Conservation (phyloP, 2,329 filamentous ascomycete species). For the Botrytis sinoallii region DNA sequence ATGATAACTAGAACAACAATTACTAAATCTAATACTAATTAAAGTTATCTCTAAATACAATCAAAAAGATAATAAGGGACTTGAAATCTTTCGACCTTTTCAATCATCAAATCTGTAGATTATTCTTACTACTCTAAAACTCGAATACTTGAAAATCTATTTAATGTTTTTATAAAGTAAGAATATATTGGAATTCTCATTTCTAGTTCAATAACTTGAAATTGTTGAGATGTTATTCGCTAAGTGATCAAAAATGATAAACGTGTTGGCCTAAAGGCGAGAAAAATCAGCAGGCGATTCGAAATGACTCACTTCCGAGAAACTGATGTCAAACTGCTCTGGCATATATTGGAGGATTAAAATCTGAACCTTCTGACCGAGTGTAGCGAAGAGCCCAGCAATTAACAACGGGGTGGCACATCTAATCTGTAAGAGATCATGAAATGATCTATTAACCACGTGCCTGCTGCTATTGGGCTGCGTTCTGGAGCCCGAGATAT, state of each 20-base stretch:
- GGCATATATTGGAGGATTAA: background rate
- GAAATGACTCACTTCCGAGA: background rate
- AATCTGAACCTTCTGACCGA: background rate
- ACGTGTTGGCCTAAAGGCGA: background rate
- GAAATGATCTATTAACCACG: background rate
- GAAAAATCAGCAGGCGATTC: background rate
- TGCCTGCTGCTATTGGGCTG: background rate
- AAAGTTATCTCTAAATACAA: constrained; percentile 56
- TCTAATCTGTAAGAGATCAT: background rate
- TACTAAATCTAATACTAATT: constrained; percentile 38
- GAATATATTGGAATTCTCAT: constrained; percentile 42
- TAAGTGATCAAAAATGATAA: background rate
- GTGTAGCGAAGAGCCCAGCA: background rate
- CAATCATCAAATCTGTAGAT: constrained; percentile 38
- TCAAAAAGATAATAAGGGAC: constrained; percentile 55
- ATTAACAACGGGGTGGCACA: background rate
- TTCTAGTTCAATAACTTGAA: constrained; percentile 47
- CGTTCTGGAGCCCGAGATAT: background rate
- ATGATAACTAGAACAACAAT: constrained; percentile 32
- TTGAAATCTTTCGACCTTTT: constrained; percentile 52
- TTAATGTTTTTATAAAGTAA: constrained; percentile 44
- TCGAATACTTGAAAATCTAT: constrained; percentile 44
- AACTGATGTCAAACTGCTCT: background rate
- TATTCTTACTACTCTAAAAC: constrained; percentile 45
- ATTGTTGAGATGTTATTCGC: constrained; percentile 42